Evolutionary conservation across 805 yeast genomes (phyloP), one percentile per base, ranked within the genome.

Genomic region (Saturnispora diversa): DNA sequence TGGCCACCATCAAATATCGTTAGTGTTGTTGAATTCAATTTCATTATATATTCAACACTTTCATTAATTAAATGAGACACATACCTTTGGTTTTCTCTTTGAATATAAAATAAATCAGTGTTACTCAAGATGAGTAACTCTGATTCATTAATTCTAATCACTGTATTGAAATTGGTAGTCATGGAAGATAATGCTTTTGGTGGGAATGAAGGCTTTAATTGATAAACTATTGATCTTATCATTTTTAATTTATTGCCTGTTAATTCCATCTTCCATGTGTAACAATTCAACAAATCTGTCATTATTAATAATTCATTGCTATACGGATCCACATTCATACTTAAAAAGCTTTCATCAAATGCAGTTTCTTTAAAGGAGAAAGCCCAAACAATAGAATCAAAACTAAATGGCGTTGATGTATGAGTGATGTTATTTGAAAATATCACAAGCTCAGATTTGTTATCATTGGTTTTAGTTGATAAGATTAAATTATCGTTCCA

Each of bases 1-100:
- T 56, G 55, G 10, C 57, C 49, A 2, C 67, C 67, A 44, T 61
- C 60, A 54, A 62, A 62, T 21, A 58, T 45, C 13, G 52, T 44
- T 7, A 62, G 42, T 24, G 57, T 39, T n/a, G 46, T 45, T n/a
- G 49, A 40, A 3, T 50, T 47, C 16, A 58, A 36, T 36, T 60
- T 59, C 20, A 57, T 50, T 24, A 58, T 48, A 34, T 55, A 61
- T 39, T 63, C 66, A n/a, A 56, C 56, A 4, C 49, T 48, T 5
- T 52, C 43, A 42, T 47, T 53, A 6, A 62, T 35, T 7, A 49
- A 35, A 31, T 45, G 46, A 1, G 55, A 51, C 25, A 55, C 52
- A 38, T 54, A 60, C 22, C 46, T 44, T 4, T 45, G 45, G 9
- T 41, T 35, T 9, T 45, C 52, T 24, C 51, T 54, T 25, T 45